Conservation (phyloP, 2,329 filamentous ascomycete genomes). For the Penicillium sp. region DNA sequence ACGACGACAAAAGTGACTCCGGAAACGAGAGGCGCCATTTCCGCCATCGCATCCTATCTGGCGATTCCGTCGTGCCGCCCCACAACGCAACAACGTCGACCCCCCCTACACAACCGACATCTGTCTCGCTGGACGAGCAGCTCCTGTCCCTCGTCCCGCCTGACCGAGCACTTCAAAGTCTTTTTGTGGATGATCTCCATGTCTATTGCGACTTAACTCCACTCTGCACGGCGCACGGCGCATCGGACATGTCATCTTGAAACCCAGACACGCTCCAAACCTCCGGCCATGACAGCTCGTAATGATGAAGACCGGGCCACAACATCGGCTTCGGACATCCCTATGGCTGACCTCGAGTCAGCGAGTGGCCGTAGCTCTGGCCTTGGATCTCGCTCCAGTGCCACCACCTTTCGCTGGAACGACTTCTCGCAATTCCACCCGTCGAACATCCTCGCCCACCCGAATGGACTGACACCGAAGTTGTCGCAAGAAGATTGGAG, state of each 20-base stretch:
- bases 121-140: neutral
- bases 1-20: no score
- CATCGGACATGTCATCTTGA: constrained; percentile 9
- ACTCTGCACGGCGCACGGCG: neutral
- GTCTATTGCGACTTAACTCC: constrained; percentile 3
- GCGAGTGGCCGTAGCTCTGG: no score
- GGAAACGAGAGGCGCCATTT: no score
- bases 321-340: constrained; percentile 28
- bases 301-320: constrained; percentile 15
- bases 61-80: no score
- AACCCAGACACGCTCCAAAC: no score
- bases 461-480: constrained; percentile 17
- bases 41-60: no score
- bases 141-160: neutral
- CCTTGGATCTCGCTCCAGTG: constrained; percentile 4
- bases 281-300: no score
- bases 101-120: neutral
- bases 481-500: constrained; percentile 28
- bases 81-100: neutral
- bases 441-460: constrained; percentile 23
- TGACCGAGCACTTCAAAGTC: neutral
- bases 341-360: constrained; percentile 31
- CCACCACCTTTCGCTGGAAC: constrained; percentile 20
- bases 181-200: neutral
- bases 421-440: constrained; percentile 25